Percentiles rank a stretch among this genome's conserved stretches.
Evolutionary conservation across 371 early-diverging fungal genomes (phyloP).

Genomic region (Chytridiales sp.): DNA sequence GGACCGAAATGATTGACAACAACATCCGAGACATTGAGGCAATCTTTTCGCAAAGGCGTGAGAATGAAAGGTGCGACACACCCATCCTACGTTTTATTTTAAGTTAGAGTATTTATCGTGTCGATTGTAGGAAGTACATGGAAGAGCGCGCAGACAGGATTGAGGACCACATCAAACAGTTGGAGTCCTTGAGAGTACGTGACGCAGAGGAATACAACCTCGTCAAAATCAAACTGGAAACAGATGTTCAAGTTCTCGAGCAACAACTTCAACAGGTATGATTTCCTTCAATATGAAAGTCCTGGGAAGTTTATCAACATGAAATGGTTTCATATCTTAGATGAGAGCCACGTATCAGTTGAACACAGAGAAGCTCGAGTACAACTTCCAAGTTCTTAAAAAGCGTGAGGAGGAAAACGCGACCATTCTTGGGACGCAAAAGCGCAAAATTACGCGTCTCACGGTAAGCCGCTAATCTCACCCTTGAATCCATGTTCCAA

Average conservation of each 20-base stretch:
- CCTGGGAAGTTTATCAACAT: neutral
- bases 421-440: constrained; percentile 51
- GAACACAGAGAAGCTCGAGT: constrained; percentile 62
- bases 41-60: constrained; percentile 36
- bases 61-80: constrained; percentile 40
- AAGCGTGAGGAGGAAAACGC: constrained; percentile 62
- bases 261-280: constrained; percentile 57
- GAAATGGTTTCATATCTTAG: constrained; percentile 15
- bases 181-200: constrained; percentile 47
- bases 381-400: constrained; percentile 59
- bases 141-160: constrained; percentile 49
- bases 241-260: constrained; percentile 58
- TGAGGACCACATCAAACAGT: constrained; percentile 48
- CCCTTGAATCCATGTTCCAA: neutral
- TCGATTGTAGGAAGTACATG: constrained; percentile 41
- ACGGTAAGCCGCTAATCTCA: constrained; percentile 27
- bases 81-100: neutral
- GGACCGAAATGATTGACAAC: constrained; percentile 45
- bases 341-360: constrained; percentile 60
- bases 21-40: constrained; percentile 43
- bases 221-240: constrained; percentile 58
- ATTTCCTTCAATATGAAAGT: neutral
- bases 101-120: neutral
- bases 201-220: constrained; percentile 60
- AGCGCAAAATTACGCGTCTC: constrained; percentile 53